Conservation (phyloP, 441 rosid genomes). For the Pelargonium myrrhifolium region DNA sequence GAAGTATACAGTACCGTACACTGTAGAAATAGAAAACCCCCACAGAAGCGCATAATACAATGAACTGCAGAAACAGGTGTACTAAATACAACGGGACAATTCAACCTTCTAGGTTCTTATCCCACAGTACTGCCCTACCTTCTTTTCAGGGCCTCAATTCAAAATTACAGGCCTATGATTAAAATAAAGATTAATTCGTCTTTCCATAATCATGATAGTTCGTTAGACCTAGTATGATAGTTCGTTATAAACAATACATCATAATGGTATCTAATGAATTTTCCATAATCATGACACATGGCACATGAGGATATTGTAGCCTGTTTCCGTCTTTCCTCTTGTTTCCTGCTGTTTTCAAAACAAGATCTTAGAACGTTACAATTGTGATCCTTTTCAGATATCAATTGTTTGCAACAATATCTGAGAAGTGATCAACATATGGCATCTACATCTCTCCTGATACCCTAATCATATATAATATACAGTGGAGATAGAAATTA, state of each 20-base stretch:
- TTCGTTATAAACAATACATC: not conserved
- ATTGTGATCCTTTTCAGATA: not conserved
- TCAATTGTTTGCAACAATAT: not conserved
- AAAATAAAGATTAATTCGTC: not conserved
- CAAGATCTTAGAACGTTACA: not conserved
- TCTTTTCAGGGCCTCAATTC: not conserved
- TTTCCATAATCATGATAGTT: too few relatives aligned
- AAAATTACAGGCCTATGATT: not conserved
- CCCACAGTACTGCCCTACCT: not conserved
- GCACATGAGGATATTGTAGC: not conserved
- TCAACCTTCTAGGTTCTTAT: not conserved
- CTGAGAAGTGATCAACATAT: not conserved
- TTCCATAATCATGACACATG: not conserved
- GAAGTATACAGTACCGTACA: slow-evolving; percentile 7
- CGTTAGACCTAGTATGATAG: not conserved
- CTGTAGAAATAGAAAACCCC: too few relatives aligned
- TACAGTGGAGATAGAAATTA: too few relatives aligned
- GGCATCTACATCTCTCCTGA: not conserved
- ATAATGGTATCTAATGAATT: not conserved
- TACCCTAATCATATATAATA: too few relatives aligned
- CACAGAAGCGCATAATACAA: not conserved
- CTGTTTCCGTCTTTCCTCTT: not conserved
- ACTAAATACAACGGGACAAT: not conserved
- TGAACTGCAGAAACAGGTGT: not conserved
- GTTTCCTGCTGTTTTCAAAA: not conserved